phyloP scores from a whole-genome alignment of 2,329 filamentous ascomycete genomes.

The Fusarium denticulatum region DNA sequence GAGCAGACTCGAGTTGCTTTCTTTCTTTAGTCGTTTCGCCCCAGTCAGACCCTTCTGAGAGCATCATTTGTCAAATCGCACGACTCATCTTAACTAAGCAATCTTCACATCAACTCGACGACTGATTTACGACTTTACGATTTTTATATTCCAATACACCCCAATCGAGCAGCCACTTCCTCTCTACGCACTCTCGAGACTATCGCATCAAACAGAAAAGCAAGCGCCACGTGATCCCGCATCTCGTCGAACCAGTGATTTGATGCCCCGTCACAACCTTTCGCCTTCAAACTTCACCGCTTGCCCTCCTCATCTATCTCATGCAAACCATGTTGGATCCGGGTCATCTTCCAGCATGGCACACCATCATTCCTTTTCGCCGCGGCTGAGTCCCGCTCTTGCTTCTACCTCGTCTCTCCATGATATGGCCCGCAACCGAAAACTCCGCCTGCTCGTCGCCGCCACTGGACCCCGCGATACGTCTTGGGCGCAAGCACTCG shows the following conservation, averaged over 20 bases:
- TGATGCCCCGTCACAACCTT: constrained; percentile 46
- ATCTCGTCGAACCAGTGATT: constrained; percentile 43
- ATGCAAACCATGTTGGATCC: constrained; percentile 46
- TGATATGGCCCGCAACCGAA: constrained; percentile 54
- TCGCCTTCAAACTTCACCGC: constrained; percentile 43
- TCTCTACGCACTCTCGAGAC: background rate
- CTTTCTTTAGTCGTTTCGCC: constrained; percentile 30
- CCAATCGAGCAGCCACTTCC: background rate
- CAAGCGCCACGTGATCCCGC: constrained; percentile 38
- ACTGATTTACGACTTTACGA: constrained; percentile 15
- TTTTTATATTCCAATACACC: background rate
- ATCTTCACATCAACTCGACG: constrained; percentile 18
- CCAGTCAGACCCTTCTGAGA: constrained; percentile 23
- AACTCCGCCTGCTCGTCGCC: constrained; percentile 70
- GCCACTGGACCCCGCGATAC: constrained; percentile 73
- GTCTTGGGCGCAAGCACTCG: constrained; percentile 72
- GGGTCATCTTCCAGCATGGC: constrained; percentile 47
- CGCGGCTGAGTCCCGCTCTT: constrained; percentile 45
- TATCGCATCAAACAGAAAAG: constrained; percentile 7
- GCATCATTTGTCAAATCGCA: constrained; percentile 34
- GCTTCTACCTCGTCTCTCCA: constrained; percentile 50
- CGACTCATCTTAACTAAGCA: constrained; percentile 10
- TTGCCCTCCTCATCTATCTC: constrained; percentile 40
- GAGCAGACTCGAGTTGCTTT: constrained; percentile 28
- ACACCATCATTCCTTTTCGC: constrained; percentile 45